Evolutionary conservation across 1,284 basidiomycete genomes (phyloP).

Genomic region (Trichosporon asahii): DNA sequence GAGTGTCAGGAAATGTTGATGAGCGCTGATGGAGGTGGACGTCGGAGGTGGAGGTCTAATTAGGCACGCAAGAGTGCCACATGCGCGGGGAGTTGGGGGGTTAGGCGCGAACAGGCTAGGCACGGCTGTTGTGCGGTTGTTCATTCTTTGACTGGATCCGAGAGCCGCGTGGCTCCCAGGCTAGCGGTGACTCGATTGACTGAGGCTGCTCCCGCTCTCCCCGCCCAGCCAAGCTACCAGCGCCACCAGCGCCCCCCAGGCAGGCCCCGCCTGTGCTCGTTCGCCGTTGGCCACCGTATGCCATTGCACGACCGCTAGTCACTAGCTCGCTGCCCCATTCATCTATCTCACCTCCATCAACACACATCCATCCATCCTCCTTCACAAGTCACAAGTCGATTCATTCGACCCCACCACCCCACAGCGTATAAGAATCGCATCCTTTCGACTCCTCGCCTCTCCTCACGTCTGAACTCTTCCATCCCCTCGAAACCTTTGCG

Average conservation of each 20-base stretch:
- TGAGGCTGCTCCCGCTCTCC: not conserved
- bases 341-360: not conserved
- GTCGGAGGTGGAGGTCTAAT: constrained; percentile 9
- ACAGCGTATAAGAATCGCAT: not conserved
- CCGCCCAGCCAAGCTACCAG: not conserved
- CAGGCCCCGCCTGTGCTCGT: not conserved
- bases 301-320: not conserved
- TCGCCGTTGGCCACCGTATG: not conserved
- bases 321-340: not conserved
- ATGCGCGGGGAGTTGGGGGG: not conserved
- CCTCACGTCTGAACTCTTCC: not conserved
- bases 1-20: not conserved
- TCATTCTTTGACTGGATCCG: too few relatives aligned
- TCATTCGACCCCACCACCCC: not conserved
- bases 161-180: not conserved
- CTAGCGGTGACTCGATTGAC: not conserved
- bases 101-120: not conserved
- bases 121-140: not conserved
- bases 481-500: not conserved
- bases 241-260: too few relatives aligned
- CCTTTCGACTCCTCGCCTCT: not conserved
- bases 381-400: not conserved
- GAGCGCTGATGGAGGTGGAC: not conserved
- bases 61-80: not conserved
- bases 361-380: not conserved